Conservation (phyloP, 306 rosid species). For the Cyclanthera cordifolia region DNA sequence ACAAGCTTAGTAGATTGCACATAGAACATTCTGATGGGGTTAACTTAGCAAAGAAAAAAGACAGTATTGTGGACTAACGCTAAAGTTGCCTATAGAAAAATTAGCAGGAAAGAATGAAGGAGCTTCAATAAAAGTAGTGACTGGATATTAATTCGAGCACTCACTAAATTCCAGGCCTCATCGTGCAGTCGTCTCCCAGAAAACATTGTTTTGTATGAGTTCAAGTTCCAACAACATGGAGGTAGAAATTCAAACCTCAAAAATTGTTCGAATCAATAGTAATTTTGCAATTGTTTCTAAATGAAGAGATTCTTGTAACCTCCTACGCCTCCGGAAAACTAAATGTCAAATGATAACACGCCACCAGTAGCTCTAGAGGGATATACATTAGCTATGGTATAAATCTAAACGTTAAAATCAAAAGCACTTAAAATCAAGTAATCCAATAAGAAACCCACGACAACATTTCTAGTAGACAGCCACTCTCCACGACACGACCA, state of each 20-base stretch:
- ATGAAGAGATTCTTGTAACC: neutral
- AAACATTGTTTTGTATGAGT: too few species aligned
- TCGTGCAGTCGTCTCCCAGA: neutral
- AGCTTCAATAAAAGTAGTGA: too few species aligned
- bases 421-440: neutral
- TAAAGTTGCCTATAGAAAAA: neutral
- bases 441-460: neutral
- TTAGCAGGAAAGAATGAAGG: neutral
- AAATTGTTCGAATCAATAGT: neutral
- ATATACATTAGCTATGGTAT: neutral
- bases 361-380: neutral
- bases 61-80: neutral
- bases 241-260: neutral
- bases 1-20: too few species aligned
- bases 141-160: neutral
- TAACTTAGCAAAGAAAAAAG: neutral
- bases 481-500: neutral
- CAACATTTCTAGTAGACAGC: neutral
- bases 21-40: neutral
- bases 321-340: neutral
- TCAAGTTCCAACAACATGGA: too few species aligned
- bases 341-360: neutral
- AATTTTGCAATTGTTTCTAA: neutral
- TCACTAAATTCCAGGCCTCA: neutral
- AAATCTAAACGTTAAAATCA: neutral